phyloP scores from a whole-genome alignment of 2,329 filamentous ascomycete genomes.

The Cordyceps militaris region DNA sequence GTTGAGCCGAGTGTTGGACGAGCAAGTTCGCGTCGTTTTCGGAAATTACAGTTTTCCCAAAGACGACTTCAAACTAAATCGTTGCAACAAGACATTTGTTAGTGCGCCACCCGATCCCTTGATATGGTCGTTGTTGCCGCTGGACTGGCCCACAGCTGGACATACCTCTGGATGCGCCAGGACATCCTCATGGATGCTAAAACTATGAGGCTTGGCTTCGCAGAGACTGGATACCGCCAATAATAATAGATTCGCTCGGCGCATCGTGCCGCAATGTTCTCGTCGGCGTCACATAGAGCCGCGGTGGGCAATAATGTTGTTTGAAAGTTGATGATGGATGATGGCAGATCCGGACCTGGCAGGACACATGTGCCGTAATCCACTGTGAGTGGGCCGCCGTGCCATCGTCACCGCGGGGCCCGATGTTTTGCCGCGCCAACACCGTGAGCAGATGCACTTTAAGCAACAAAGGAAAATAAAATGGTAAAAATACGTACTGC shows the following conservation, averaged over 20 bases:
- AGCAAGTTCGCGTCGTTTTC: slow-evolving; percentile 63
- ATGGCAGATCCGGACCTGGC: neutral
- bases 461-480: neutral
- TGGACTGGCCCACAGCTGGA: neutral
- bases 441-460: neutral
- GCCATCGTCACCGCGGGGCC: slow-evolving; percentile 6
- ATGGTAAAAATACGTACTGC: neutral
- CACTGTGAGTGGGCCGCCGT: neutral
- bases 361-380: slow-evolving; percentile 10
- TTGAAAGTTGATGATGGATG: neutral
- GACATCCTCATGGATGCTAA: slow-evolving; percentile 84
- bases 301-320: slow-evolving; percentile 3
- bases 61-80: slow-evolving; percentile 69
- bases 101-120: neutral
- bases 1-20: slow-evolving; percentile 31
- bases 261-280: slow-evolving; percentile 36
- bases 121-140: neutral
- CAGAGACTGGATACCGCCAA: slow-evolving; percentile 39
- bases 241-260: slow-evolving; percentile 39
- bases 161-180: slow-evolving; percentile 79
- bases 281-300: slow-evolving; percentile 10
- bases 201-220: slow-evolving; percentile 47
- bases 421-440: slow-evolving; percentile 11
- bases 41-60: slow-evolving; percentile 64
- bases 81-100: neutral